Evolutionary conservation across 345 rosid species (phyloP).

Genomic region (Reutealis trisperma): DNA sequence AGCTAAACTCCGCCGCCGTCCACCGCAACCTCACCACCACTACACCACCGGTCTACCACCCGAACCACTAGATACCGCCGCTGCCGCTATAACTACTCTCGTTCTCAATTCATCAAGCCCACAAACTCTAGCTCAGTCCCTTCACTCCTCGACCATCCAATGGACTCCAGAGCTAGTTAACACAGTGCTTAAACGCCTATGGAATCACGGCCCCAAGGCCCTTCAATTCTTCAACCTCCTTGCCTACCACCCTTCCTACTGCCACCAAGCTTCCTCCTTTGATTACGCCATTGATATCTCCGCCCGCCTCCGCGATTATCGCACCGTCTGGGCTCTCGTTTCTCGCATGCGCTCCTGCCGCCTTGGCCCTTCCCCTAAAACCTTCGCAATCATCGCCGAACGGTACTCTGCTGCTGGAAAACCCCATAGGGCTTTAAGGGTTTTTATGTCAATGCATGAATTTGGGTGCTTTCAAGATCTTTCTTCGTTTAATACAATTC

Average conservation of each 20-base stretch:
- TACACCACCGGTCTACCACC: slow-evolving; percentile 13
- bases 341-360: slow-evolving; percentile 71
- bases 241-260: slow-evolving; percentile 45
- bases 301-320: slow-evolving; percentile 66
- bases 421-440: slow-evolving; percentile 66
- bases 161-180: slow-evolving; percentile 76
- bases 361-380: slow-evolving; percentile 62
- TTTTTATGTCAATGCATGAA: slow-evolving; percentile 82
- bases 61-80: slow-evolving; percentile 21
- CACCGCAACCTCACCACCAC: neutral
- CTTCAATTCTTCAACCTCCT: slow-evolving; percentile 71
- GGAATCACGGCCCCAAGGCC: slow-evolving; percentile 90
- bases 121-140: slow-evolving; percentile 37
- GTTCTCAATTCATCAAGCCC: slow-evolving; percentile 43
- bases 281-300: slow-evolving; percentile 82
- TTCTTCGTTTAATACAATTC: slow-evolving; percentile 75
- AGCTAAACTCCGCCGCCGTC: neutral
- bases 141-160: slow-evolving; percentile 41
- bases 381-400: slow-evolving; percentile 76
- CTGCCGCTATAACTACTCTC: slow-evolving; percentile 35
- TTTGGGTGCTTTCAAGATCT: slow-evolving; percentile 77
- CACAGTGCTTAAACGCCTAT: slow-evolving; percentile 61
- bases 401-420: slow-evolving; percentile 70
- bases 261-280: slow-evolving; percentile 66
- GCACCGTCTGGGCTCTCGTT: slow-evolving; percentile 50